Evolutionary conservation across 805 yeast genomes (phyloP).

Genomic region (Kuraishia piskuri): DNA sequence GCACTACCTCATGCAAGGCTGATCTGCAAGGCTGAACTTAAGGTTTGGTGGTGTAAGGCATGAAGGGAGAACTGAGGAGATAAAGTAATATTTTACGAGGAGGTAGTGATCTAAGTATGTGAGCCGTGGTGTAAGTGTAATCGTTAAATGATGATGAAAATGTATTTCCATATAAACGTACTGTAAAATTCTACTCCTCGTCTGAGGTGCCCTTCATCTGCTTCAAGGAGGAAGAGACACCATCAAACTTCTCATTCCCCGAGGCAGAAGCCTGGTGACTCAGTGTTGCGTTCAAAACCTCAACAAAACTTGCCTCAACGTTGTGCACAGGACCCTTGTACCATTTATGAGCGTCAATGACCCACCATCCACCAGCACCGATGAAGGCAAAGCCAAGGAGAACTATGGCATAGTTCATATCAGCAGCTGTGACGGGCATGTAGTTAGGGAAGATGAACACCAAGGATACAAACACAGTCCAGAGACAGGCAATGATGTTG

Average conservation of each 20-base stretch:
- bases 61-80: background rate
- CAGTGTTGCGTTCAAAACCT: slow-evolving; percentile 6
- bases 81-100: no score
- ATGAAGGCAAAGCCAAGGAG: slow-evolving; percentile 30
- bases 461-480: slow-evolving; percentile 20
- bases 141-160: no score
- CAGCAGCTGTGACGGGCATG: slow-evolving; percentile 19
- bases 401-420: slow-evolving; percentile 28
- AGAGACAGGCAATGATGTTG: slow-evolving; percentile 23
- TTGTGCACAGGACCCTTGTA: slow-evolving; percentile 46
- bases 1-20: background rate
- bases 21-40: background rate
- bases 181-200: background rate
- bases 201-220: background rate
- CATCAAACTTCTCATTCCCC: background rate
- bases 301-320: slow-evolving; percentile 25
- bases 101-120: no score
- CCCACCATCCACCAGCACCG: slow-evolving; percentile 32
- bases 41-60: background rate
- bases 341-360: slow-evolving; percentile 43
- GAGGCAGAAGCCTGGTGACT: background rate
- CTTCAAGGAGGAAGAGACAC: background rate
- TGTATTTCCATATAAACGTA: background rate
- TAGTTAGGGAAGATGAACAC: slow-evolving; percentile 31
- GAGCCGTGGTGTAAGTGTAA: no score